Percentiles rank a stretch among this genome's conserved stretches.
These are phyloP conservation scores for Nannochloropsis oceanica DNA, from an alignment of 108 stramenopile genomes.

Conservation along the genomic window DNA sequence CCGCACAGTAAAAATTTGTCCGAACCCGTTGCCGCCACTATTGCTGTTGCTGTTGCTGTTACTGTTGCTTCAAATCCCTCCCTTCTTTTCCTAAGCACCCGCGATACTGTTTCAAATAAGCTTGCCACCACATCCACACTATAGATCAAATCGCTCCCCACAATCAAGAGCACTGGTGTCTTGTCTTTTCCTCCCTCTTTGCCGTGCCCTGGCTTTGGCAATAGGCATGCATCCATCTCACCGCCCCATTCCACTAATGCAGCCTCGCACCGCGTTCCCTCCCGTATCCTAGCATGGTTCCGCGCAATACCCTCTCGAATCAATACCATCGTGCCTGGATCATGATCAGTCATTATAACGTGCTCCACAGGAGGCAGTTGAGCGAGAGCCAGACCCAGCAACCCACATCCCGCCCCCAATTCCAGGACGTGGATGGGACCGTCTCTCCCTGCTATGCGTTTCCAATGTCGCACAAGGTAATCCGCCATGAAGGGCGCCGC, in stretches of 20 bases:
- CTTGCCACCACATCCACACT: neutral
- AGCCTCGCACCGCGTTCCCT: neutral
- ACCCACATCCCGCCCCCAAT: neutral
- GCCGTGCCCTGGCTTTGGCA: neutral
- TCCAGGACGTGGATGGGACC: neutral
- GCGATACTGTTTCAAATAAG: neutral
- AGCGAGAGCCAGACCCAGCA: neutral
- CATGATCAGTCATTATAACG: neutral
- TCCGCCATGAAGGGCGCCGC: neutral
- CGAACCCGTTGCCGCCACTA: neutral
- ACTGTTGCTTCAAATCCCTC: neutral
- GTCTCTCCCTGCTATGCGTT: neutral
- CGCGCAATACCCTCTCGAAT: neutral
- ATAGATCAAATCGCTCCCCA: neutral
- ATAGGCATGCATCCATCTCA: neutral
- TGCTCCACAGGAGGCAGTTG: neutral
- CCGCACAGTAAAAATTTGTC: neutral
- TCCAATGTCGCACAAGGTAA: neutral
- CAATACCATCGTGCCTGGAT: neutral
- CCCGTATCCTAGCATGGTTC: neutral
- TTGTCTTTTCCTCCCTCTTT: neutral
- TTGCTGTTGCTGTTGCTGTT: too few relatives aligned
- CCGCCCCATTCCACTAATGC: neutral
- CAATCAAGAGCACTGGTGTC: neutral
- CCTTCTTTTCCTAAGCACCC: neutral